Conservation (phyloP, 176 grass and related monocot genomes). For the Tillandsia leiboldiana region DNA sequence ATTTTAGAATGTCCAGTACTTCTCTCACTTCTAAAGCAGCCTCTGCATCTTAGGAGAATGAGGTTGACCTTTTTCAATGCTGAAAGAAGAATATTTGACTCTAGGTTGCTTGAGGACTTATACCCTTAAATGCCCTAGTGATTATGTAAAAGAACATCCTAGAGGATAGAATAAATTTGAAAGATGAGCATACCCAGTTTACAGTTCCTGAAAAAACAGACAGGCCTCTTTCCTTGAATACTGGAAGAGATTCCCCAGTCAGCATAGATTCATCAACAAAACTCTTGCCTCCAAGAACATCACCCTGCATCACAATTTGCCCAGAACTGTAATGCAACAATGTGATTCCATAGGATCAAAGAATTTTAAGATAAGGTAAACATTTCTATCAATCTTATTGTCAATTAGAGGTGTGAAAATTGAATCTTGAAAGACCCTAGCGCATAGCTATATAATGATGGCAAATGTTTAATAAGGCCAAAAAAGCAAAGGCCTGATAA, state of each 20-base stretch:
- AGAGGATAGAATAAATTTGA: not conserved
- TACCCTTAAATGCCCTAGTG: too few species aligned
- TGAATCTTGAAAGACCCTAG: not conserved
- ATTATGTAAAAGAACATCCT: not conserved
- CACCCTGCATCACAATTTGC: constrained; percentile 42
- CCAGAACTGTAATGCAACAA: not conserved
- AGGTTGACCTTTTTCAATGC: not conserved
- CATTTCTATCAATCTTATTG: not conserved
- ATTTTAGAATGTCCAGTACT: not conserved
- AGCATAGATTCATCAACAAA: constrained; percentile 99
- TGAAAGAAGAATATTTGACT: too few species aligned
- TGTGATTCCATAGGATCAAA: not conserved
- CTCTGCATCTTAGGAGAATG: not conserved
- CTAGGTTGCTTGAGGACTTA: too few species aligned
- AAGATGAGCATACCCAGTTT: constrained; percentile 66
- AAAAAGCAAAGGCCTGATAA: constrained; percentile 12
- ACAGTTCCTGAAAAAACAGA: constrained; percentile 91
- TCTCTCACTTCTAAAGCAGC: not conserved
- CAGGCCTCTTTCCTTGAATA: constrained; percentile 75
- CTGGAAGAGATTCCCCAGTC: constrained; percentile 90
- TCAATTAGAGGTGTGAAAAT: not conserved
- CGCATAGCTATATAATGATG: not conserved
- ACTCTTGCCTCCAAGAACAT: constrained; percentile 66
- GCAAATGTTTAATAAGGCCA: not conserved
- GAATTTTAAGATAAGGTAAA: not conserved